phyloP scores from a whole-genome alignment of 768 basidiomycete genomes.

The Termitomyces sp. region DNA sequence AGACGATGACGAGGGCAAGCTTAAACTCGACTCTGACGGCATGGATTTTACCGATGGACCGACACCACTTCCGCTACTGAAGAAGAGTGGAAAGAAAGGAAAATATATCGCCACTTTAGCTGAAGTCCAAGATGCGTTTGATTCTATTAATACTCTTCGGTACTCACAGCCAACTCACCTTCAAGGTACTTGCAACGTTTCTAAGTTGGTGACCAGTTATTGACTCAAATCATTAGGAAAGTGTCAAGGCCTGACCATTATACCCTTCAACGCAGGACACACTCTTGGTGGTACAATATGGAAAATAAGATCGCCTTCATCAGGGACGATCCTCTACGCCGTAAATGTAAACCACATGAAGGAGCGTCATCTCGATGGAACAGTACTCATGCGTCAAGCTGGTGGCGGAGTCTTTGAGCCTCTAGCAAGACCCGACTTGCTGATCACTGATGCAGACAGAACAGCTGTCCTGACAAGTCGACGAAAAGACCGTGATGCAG shows the following conservation, averaged over 20 bases:
- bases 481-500: slow-evolving; percentile 84
- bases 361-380: slow-evolving; percentile 93
- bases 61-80: slow-evolving; percentile 19
- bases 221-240: slow-evolving; percentile 50
- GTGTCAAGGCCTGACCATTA: slow-evolving; percentile 89
- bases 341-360: slow-evolving; percentile 95
- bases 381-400: slow-evolving; percentile 72
- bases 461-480: slow-evolving; percentile 79
- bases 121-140: slow-evolving; percentile 91
- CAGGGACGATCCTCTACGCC: slow-evolving; percentile 92
- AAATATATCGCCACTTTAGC: slow-evolving; percentile 72
- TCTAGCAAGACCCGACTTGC: slow-evolving; percentile 81
- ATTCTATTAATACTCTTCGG: slow-evolving; percentile 83
- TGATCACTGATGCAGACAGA: slow-evolving; percentile 91
- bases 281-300: slow-evolving; percentile 95
- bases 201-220: not conserved
- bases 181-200: slow-evolving; percentile 55
- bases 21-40: slow-evolving; percentile 17
- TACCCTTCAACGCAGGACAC: slow-evolving; percentile 93
- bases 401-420: slow-evolving; percentile 82
- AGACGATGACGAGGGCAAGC: slow-evolving; percentile 27
- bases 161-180: slow-evolving; percentile 96
- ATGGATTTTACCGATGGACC: slow-evolving; percentile 22
- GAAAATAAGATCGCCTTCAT: slow-evolving; percentile 97
- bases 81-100: slow-evolving; percentile 28